Evolutionary conservation across 768 basidiomycete species (phyloP), one percentile per base, ranked within the genome.

Genomic region (Boletus vermiculosoides): DNA sequence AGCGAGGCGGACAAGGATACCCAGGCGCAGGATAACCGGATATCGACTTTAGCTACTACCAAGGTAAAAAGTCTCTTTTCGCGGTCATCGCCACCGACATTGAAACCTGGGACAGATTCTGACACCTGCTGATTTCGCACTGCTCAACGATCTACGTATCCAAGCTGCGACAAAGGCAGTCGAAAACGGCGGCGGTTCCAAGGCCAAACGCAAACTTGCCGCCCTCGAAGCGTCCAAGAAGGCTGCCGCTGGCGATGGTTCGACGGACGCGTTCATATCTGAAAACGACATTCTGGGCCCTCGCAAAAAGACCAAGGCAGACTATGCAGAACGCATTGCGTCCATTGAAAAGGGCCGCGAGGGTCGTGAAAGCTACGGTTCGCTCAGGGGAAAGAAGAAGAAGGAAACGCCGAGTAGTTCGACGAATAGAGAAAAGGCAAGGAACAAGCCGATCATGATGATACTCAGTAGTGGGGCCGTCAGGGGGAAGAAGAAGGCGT

Each of bases 371-470:
- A 96, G 95, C 75, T 97, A 86, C 68, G 91, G 91, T 22, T 90
- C 90, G 39, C 75, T 83, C 62, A 96, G 89, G 76, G 94, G 93
- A n/a, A 94, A 95, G 78, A 89, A 91, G 74, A 92, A 84, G 57
- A 93, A 92, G 70, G 91, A 78, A 36, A 73, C 77, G 12, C 84
- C 87, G 57, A 93, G 91, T 72, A 92, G 90, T 68, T 86, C 89
- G 54, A 96, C 94, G 34, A 97, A 97, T 72, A 80, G 85, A 67
- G 92, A 96, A 76, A 97, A 97, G 83, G 83, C 86, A 39, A 83
- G 89, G 69, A 94, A 95, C 72, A 97, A 98, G 72, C 94, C 94
- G 25, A 82, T 96, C 62, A 95, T 96, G 94, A 94, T 93, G 92
- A 86, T 92, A 52, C 74, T 93, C 59, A 80, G 86, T 49, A 91